These are phyloP conservation scores for Diaporthe ampelina DNA, from an alignment of 2,329 filamentous ascomycete species.

Conservation along the genomic window DNA sequence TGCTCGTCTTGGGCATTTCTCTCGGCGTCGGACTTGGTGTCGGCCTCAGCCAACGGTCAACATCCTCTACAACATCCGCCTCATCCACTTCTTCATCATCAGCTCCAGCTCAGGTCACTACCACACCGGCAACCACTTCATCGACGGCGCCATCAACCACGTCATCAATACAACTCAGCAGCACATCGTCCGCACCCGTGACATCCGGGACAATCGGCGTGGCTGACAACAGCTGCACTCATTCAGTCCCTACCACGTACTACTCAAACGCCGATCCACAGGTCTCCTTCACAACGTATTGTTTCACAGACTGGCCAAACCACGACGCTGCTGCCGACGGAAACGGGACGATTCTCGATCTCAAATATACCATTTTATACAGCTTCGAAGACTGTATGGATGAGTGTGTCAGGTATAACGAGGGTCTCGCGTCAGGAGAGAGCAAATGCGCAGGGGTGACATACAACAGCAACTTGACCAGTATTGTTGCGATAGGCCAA, in stretches of 20 bases:
- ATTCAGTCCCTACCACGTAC: background rate
- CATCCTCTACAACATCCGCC: background rate
- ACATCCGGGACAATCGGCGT: constrained; percentile 13
- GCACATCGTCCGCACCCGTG: constrained; percentile 22
- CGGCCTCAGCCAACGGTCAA: constrained; percentile 3
- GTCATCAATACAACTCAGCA: background rate
- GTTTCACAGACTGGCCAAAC: constrained; percentile 20
- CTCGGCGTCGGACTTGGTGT: constrained; percentile 10
- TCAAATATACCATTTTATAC: background rate
- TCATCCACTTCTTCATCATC: background rate
- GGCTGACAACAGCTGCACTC: constrained; percentile 17
- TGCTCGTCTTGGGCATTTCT: constrained; percentile 11
- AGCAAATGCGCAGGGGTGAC: constrained; percentile 12
- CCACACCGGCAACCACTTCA: background rate
- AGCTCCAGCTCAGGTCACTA: background rate
- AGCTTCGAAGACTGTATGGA: constrained; percentile 24
- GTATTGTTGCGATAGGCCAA: constrained; percentile 13
- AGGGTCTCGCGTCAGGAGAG: background rate
- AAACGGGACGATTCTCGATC: background rate
- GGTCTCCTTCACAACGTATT: background rate
- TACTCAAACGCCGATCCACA: background rate
- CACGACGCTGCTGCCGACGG: constrained; percentile 5
- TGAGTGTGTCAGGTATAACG: constrained; percentile 3
- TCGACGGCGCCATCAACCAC: background rate
- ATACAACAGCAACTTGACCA: constrained; percentile 22